Evolutionary conservation across 345 rosid genomes (phyloP), one percentile per base, ranked within the genome.

Genomic region (Mangifera indica): DNA sequence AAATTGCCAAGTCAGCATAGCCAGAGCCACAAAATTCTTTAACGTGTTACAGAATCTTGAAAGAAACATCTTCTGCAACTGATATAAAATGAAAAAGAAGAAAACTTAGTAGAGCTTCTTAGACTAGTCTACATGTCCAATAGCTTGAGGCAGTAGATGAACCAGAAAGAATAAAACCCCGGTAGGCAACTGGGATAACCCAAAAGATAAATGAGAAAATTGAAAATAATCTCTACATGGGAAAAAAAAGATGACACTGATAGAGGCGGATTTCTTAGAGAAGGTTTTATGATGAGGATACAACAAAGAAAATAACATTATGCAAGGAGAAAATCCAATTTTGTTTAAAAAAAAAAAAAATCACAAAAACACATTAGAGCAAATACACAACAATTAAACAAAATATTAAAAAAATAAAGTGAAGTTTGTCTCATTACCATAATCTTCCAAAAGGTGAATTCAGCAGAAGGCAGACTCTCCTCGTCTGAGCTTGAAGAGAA

Each of bases 381-480:
- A 37, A 37, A 37, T 37, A 37, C 5, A 37, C 40, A 12, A 48
- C 53, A 48, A 48, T 0, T 3, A 51, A 54, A 18, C 13, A 68
- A 18, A 17, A 68, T 54, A 17, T 3, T 25, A 68, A 56, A 21
- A 8, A 69, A 22, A 56, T 14, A 7, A 13, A 37, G 61, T 13
- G 52, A 42, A 56, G 62, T 52, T 32, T 51, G 57, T 21, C 26
- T 63, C 57, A 6, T 70, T 52, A 56, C 74, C 69, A n/a, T 57
- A 25, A 40, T 42, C 37, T 45, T 18, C 22, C 21, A 15, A 53
- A 11, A 8, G 32, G 56, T 32, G 55, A 45, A 25, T 49, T 54
- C 26, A 65, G 51, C 17, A 57, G 15, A 40, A 8, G 32, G 53
- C 42, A 20, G 6, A 13, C 42, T 4, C 40, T 13, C 61, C 42